phyloP scores from a whole-genome alignment of 768 basidiomycete genomes.

The Gymnopilus junonius region DNA sequence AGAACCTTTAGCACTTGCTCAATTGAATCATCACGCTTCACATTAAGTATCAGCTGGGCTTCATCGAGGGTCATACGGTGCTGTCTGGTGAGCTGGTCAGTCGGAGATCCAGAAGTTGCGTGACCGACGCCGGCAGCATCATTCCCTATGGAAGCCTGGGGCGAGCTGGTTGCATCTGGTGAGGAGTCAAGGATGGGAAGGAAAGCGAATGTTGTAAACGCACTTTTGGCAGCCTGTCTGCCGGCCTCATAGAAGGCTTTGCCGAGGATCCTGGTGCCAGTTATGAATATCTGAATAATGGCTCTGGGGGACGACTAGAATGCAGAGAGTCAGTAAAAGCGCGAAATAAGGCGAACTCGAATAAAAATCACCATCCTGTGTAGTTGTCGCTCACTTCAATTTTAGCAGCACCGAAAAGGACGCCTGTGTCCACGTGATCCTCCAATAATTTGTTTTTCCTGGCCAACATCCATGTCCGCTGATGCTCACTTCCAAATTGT shows the following conservation, averaged over 20 bases:
- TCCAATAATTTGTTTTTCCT: background rate
- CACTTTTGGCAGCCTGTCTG: constrained; percentile 92
- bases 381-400: background rate
- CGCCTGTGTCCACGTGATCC: background rate
- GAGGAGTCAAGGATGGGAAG: background rate
- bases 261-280: constrained; percentile 82
- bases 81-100: constrained; percentile 82
- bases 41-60: constrained; percentile 90
- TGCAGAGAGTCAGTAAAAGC: background rate
- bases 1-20: constrained; percentile 78
- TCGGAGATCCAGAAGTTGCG: constrained; percentile 73
- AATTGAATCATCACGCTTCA: constrained; percentile 71
- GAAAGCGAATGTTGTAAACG: constrained; percentile 28
- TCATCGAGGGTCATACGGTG: constrained; percentile 96
- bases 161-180: constrained; percentile 82
- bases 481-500: constrained; percentile 62
- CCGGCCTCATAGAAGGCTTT: constrained; percentile 92
- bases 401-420: background rate
- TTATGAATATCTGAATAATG: constrained; percentile 78
- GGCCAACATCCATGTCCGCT: constrained; percentile 30
- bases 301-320: constrained; percentile 77
- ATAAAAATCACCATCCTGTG: constrained; percentile 4
- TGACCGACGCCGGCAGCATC: constrained; percentile 77
- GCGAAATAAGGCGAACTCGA: background rate
- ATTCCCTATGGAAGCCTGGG: constrained; percentile 67